phyloP scores from a whole-genome alignment of 2,329 filamentous ascomycete species.

The Magnaporthiopsis poae region DNA sequence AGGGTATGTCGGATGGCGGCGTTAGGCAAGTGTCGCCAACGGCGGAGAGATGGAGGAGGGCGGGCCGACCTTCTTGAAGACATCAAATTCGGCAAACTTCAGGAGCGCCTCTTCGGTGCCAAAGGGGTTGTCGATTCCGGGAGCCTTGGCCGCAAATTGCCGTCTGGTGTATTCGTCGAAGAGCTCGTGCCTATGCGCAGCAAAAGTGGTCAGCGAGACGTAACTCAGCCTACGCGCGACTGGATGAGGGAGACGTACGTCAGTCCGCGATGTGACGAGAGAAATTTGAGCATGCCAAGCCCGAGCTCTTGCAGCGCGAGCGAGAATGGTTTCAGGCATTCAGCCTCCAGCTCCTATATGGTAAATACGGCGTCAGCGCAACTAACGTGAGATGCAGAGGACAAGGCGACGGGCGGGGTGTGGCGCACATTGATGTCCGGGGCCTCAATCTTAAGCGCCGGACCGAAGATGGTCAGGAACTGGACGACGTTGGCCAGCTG shows the following conservation, averaged over 20 bases:
- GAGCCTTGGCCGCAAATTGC: conserved; percentile 75
- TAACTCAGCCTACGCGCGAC: background rate
- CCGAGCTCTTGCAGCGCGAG: conserved; percentile 70
- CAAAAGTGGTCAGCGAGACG: background rate
- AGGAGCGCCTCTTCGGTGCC: conserved; percentile 63
- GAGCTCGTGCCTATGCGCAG: conserved; percentile 56
- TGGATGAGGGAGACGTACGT: conserved; percentile 52
- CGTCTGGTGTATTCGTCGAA: conserved; percentile 90
- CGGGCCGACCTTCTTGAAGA: conserved; percentile 59
- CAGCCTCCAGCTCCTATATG: conserved; percentile 72
- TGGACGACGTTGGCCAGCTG: conserved; percentile 90
- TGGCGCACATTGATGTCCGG: conserved; percentile 71
- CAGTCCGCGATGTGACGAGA: conserved; percentile 85
- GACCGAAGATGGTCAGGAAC: conserved; percentile 85
- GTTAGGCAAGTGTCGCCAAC: background rate
- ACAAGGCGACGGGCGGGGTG: conserved; percentile 17
- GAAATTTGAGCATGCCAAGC: conserved; percentile 77
- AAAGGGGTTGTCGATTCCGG: conserved; percentile 66
- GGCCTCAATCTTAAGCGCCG: conserved; percentile 77
- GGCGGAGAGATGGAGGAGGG: background rate
- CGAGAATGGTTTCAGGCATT: conserved; percentile 74
- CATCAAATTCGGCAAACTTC: conserved; percentile 71
- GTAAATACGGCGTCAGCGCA: conserved; percentile 4
- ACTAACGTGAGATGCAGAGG: conserved; percentile 5
- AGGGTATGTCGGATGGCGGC: background rate